Evolutionary conservation across 1,284 basidiomycete species (phyloP).

Genomic region (Athelia psychrophila): DNA sequence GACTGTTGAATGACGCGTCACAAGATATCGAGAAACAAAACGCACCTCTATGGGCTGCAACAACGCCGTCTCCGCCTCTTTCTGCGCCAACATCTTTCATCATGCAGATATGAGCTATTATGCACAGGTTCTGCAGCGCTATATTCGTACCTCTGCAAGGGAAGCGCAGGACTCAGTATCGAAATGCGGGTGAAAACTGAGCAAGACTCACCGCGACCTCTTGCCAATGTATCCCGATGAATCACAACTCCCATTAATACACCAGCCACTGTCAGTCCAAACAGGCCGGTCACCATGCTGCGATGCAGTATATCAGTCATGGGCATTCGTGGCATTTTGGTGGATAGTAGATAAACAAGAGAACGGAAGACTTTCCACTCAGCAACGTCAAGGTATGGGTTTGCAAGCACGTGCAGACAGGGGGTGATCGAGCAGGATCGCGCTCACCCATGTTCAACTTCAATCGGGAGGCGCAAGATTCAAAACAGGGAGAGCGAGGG

Average conservation of each 20-base stretch:
- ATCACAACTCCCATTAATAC: conserved; percentile 29
- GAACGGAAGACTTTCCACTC: too few relatives aligned
- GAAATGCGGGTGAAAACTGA: neutral
- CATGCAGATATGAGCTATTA: too few relatives aligned
- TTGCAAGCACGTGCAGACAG: too few relatives aligned
- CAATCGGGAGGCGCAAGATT: too few relatives aligned
- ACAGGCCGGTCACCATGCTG: conserved; percentile 25
- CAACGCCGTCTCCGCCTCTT: conserved; percentile 18
- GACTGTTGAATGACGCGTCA: neutral
- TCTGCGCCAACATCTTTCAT: conserved; percentile 20
- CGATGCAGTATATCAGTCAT: conserved; percentile 26
- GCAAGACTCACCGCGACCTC: conserved; percentile 24
- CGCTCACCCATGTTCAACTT: too few relatives aligned
- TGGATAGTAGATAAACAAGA: too few relatives aligned
- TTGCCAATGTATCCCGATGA: conserved; percentile 25
- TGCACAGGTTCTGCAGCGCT: too few relatives aligned
- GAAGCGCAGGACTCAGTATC: neutral
- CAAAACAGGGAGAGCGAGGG: too few relatives aligned
- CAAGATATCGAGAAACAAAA: neutral
- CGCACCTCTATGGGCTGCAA: conserved; percentile 10
- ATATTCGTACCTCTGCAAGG: conserved; percentile 16
- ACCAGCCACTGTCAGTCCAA: conserved; percentile 23
- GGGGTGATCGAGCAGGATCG: too few relatives aligned
- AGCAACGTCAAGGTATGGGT: too few relatives aligned
- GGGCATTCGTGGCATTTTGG: conserved; percentile 10